Conservation (phyloP, 345 rosid genomes). For the Lumnitzera racemosa region DNA sequence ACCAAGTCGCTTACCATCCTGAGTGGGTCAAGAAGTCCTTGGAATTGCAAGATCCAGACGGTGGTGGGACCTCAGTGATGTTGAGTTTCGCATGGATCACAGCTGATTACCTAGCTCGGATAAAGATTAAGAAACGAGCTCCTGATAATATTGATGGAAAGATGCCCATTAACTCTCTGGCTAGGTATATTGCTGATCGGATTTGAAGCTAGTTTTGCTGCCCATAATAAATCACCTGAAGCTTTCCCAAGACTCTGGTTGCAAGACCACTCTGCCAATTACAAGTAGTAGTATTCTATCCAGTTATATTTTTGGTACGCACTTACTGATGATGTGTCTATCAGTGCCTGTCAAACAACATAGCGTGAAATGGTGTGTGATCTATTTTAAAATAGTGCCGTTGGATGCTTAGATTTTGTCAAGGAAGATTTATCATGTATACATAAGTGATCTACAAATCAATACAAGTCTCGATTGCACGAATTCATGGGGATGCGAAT, state of each 20-base stretch:
- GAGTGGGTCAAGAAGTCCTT: conserved; percentile 51
- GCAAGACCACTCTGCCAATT: conserved; percentile 48
- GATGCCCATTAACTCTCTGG: conserved; percentile 59
- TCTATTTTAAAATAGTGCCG: too few relatives aligned
- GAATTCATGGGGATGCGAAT: too few relatives aligned
- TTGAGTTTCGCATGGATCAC: conserved; percentile 91
- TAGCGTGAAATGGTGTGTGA: too few relatives aligned
- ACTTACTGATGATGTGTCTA: too few relatives aligned
- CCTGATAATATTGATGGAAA: conserved; percentile 25
- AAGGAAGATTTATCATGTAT: too few relatives aligned
- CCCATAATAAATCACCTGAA: conserved; percentile 32
- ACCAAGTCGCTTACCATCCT: conserved; percentile 77
- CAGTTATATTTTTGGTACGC: too few relatives aligned
- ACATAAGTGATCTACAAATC: too few relatives aligned
- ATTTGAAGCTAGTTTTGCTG: conserved; percentile 37
- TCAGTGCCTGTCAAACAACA: too few relatives aligned
- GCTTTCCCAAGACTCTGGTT: conserved; percentile 12
- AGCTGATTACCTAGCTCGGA: conserved; percentile 77
- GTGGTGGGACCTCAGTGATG: conserved; percentile 23
- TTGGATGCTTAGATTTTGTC: too few relatives aligned
- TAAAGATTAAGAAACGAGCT: conserved; percentile 43
- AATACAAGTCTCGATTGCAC: too few relatives aligned
- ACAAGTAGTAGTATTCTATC: too few relatives aligned
- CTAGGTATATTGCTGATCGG: conserved; percentile 54
- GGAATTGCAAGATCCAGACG: conserved; percentile 39